Conservation (phyloP, 306 rosid genomes). For the Elaeagnus macrophylla region DNA sequence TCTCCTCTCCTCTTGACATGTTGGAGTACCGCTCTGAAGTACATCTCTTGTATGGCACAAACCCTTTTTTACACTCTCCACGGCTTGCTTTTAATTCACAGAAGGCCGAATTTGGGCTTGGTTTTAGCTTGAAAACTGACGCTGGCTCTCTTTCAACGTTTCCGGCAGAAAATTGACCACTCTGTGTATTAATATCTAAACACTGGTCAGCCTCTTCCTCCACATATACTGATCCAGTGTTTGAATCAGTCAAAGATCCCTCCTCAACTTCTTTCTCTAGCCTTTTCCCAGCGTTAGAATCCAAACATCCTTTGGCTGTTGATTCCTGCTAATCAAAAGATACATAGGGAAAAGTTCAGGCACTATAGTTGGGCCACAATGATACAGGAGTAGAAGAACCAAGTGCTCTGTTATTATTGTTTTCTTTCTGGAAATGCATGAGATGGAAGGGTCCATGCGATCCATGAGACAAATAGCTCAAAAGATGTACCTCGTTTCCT, state of each 20-base stretch:
- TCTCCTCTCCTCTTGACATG: constrained; percentile 21
- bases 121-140: constrained; percentile 10
- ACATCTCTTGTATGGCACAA: constrained; percentile 71
- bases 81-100: constrained; percentile 22
- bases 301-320: constrained; percentile 6
- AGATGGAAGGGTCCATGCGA: constrained; percentile 15
- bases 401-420: constrained; percentile 17
- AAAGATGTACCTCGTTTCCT: constrained; percentile 6
- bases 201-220: constrained; percentile 15
- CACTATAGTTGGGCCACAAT: constrained; percentile 26
- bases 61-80: constrained; percentile 39
- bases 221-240: constrained; percentile 28
- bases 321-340: constrained; percentile 20
- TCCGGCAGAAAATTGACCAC: constrained; percentile 7
- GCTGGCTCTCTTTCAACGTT: constrained; percentile 6
- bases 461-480: constrained; percentile 15
- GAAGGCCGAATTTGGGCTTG: constrained; percentile 28
- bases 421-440: constrained; percentile 24
- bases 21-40: constrained; percentile 29
- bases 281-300: constrained; percentile 19
- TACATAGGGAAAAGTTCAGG: constrained; percentile 16
- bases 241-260: constrained; percentile 41
- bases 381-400: constrained; percentile 26
- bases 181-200: too few relatives aligned
- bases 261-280: constrained; percentile 32